Evolutionary conservation across 106 monocot species (phyloP).

Genomic region (Dendrobium huoshanense): DNA sequence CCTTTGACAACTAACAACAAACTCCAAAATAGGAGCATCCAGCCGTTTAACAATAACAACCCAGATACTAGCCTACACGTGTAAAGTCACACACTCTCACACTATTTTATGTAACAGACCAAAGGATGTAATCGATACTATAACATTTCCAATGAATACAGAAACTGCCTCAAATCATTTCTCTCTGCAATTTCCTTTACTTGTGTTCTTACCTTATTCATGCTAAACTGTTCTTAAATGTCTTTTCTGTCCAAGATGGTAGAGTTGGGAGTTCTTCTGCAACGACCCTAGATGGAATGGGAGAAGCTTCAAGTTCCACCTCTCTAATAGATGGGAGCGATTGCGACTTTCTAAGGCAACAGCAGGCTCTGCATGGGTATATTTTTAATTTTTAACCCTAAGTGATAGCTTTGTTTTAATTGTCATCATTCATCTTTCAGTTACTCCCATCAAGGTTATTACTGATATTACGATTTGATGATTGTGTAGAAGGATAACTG

Average conservation of each 20-base stretch:
- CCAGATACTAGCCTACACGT: no score
- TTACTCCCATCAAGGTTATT: neutral
- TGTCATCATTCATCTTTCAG: neutral
- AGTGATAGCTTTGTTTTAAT: neutral
- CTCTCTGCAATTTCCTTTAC: no score
- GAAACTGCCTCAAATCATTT: no score
- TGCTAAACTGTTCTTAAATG: no score
- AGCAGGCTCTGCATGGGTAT: constrained; percentile 39
- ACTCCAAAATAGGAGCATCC: no score
- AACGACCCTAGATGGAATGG: neutral
- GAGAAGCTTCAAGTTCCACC: constrained; percentile 11
- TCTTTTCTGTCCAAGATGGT: neutral
- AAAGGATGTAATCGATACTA: no score
- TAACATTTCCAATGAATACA: no score
- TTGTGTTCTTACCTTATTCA: no score
- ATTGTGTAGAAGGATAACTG: constrained; percentile 41
- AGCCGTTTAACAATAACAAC: no score
- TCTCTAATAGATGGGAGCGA: constrained; percentile 16
- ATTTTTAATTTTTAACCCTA: neutral
- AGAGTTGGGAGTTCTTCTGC: constrained; percentile 4
- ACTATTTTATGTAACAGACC: no score
- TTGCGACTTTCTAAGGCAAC: constrained; percentile 20
- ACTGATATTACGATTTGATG: neutral
- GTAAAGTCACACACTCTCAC: no score
- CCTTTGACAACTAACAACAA: no score